These are phyloP conservation scores for Mesotaenium endlicherianum DNA, from an alignment of 139 green algal genomes.

Conservation along the genomic window DNA sequence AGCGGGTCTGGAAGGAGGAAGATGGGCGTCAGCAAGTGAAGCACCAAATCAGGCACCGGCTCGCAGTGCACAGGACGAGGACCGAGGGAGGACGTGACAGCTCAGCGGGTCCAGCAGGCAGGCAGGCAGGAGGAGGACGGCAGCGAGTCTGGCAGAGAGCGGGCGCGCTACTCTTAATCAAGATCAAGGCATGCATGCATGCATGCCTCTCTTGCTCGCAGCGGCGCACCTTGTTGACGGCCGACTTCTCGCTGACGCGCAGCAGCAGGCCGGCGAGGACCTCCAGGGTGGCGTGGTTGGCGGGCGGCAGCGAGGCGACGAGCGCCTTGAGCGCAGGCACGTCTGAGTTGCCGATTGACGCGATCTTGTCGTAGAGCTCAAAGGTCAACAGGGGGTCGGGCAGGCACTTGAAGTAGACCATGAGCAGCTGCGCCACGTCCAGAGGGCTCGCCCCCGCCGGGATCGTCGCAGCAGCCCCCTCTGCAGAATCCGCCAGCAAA, in stretches of 20 bases:
- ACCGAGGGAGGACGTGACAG: neutral
- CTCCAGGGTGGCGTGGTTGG: conserved; percentile 8
- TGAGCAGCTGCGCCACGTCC: conserved; percentile 31
- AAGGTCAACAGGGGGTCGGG: conserved; percentile 37
- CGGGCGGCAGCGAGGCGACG: conserved; percentile 8
- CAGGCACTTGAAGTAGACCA: conserved; percentile 34
- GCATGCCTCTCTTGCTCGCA: neutral
- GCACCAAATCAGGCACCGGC: too few relatives aligned
- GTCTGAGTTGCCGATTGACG: neutral
- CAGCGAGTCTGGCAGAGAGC: neutral
- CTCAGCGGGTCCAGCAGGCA: neutral
- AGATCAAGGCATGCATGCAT: neutral
- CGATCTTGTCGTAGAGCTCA: conserved; percentile 23
- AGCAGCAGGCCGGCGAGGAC: conserved; percentile 2
- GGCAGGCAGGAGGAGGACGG: neutral
- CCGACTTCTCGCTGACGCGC: conserved; percentile 11
- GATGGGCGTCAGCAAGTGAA: too few relatives aligned
- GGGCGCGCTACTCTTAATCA: neutral
- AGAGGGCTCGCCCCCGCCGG: neutral
- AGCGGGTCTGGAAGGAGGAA: too few relatives aligned
- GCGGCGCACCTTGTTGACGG: conserved; percentile 29
- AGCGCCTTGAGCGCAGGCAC: conserved; percentile 7
- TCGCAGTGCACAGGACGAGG: neutral
- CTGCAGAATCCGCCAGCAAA: too few relatives aligned
- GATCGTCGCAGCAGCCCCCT: neutral